Evolutionary conservation across 1,284 basidiomycete genomes (phyloP).

Genomic region (Ceratobasidium papillatum): DNA sequence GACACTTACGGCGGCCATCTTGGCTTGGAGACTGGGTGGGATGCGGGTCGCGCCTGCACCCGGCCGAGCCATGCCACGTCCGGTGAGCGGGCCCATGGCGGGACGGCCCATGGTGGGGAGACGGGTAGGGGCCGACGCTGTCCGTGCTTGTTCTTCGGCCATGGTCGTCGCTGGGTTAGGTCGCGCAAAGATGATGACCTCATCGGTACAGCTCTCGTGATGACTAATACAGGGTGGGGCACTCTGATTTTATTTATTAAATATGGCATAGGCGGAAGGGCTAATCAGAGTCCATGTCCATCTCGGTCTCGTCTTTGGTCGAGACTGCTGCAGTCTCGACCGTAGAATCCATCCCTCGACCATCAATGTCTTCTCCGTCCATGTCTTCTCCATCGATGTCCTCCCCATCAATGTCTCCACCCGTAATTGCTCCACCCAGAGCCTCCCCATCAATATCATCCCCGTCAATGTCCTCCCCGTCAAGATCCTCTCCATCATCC

Average conservation of each 20-base stretch:
- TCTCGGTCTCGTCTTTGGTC: constrained; percentile 23
- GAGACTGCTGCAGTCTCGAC: background rate
- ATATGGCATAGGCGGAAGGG: constrained; percentile 6
- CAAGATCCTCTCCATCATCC: constrained; percentile 59
- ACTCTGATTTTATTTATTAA: background rate
- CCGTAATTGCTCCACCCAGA: constrained; percentile 50
- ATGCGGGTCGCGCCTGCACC: constrained; percentile 65
- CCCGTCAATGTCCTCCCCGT: constrained; percentile 54
- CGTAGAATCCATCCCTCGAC: constrained; percentile 2
- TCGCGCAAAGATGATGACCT: constrained; percentile 9
- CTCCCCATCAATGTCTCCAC: constrained; percentile 46
- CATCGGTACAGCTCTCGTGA: background rate
- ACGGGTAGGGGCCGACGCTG: constrained; percentile 9
- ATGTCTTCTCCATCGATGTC: constrained; percentile 41
- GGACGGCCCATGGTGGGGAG: background rate
- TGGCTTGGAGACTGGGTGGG: constrained; percentile 89
- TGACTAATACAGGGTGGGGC: background rate
- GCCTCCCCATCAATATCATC: constrained; percentile 51
- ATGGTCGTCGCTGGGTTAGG: constrained; percentile 25
- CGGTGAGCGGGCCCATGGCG: background rate
- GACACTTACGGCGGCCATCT: constrained; percentile 82
- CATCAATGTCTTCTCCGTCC: constrained; percentile 52
- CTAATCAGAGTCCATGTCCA: constrained; percentile 11
- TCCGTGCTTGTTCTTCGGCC: constrained; percentile 31
- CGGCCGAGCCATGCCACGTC: background rate